Evolutionary conservation across 78 protist species (phyloP).

Genomic region (Capsaspora owczarzaki): DNA sequence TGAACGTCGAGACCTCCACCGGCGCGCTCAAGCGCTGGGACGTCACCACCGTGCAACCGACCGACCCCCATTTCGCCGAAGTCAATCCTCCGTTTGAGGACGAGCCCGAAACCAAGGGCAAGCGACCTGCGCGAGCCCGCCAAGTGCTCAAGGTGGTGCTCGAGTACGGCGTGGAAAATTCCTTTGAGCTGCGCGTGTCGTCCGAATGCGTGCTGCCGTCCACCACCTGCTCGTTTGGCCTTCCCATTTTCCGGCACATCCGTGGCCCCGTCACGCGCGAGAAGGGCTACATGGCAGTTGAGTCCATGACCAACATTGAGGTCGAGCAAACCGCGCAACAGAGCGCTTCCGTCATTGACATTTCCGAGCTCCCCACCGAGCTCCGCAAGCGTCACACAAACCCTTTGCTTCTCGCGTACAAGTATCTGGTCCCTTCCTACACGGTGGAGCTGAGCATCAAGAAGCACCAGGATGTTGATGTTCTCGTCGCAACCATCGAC

Average conservation of each 20-base stretch:
- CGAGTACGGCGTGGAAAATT: neutral
- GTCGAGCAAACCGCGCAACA: no score
- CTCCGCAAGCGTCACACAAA: neutral
- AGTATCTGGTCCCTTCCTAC: neutral
- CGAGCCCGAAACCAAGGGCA: no score
- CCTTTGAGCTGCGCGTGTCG: neutral
- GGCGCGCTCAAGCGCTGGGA: neutral
- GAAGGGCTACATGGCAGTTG: neutral
- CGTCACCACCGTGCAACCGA: neutral
- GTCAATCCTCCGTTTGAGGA: no score
- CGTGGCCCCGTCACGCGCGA: conserved; percentile 1
- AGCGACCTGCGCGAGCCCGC: no score
- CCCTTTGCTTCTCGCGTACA: neutral
- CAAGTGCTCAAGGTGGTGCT: neutral
- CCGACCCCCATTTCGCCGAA: no score
- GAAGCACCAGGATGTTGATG: neutral
- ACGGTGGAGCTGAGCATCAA: neutral
- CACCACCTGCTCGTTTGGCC: neutral
- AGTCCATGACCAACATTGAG: neutral
- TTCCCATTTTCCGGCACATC: neutral
- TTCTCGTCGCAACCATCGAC: neutral
- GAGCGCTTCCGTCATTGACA: neutral
- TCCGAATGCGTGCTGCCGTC: neutral
- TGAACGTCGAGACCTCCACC: neutral
- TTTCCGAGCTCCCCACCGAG: neutral